Conservation (phyloP, 768 basidiomycete species). For the Lenzites betulinus region DNA sequence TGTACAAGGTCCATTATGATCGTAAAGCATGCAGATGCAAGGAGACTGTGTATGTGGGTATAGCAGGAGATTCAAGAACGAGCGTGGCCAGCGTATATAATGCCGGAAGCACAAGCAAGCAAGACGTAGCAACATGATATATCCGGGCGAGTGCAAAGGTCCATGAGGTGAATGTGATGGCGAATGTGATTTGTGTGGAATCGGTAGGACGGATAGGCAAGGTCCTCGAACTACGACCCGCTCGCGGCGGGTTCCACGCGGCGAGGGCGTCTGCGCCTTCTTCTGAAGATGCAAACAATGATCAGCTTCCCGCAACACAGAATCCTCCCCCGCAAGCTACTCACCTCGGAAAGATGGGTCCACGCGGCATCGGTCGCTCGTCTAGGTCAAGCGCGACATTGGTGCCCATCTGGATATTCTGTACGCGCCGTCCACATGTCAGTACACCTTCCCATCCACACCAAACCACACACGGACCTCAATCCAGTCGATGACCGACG, state of each 20-base stretch:
- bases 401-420: slow-evolving; percentile 89
- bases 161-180: background rate
- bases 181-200: background rate
- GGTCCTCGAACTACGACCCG: background rate
- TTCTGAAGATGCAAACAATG: background rate
- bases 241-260: slow-evolving; percentile 2
- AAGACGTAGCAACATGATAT: background rate
- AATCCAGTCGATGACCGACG: slow-evolving; percentile 92
- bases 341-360: slow-evolving; percentile 81
- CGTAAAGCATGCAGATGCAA: background rate
- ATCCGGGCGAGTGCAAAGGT: background rate
- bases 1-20: background rate
- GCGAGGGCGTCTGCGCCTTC: slow-evolving; percentile 14
- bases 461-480: slow-evolving; percentile 57
- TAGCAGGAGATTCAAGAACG: background rate
- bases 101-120: background rate
- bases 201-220: background rate
- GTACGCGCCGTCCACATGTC: slow-evolving; percentile 9
- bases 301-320: background rate
- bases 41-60: slow-evolving; percentile 8
- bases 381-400: slow-evolving; percentile 94
- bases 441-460: background rate
- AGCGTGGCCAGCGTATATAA: background rate
- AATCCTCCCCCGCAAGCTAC: slow-evolving; percentile 27
- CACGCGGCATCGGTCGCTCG: slow-evolving; percentile 87